These are phyloP conservation scores for Marasmius tenuissimus DNA, from an alignment of 1,284 basidiomycete genomes.

Conservation along the genomic window DNA sequence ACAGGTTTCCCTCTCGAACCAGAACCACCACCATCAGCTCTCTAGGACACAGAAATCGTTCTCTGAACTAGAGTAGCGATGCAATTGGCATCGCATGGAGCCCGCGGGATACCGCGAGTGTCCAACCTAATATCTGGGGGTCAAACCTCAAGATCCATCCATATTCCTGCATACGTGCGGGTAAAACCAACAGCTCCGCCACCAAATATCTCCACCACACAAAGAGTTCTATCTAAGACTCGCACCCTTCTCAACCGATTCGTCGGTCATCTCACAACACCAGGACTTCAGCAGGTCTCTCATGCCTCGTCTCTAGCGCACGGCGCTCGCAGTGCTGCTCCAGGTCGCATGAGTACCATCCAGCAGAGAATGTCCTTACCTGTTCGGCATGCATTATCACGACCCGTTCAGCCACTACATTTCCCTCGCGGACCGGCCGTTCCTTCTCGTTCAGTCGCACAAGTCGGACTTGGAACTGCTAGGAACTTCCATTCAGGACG, in stretches of 20 bases:
- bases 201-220: constrained; percentile 32
- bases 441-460: constrained; percentile 47
- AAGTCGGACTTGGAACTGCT: constrained; percentile 71
- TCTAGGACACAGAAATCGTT: background rate
- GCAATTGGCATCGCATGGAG: constrained; percentile 56
- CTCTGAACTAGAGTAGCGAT: constrained; percentile 30
- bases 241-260: constrained; percentile 55
- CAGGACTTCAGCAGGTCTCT: constrained; percentile 42
- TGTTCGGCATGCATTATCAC: constrained; percentile 46
- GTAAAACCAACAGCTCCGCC: constrained; percentile 26
- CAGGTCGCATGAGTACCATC: constrained; percentile 36
- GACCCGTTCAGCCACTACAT: constrained; percentile 45
- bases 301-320: constrained; percentile 30
- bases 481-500: constrained; percentile 70
- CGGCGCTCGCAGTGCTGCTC: constrained; percentile 38
- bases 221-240: constrained; percentile 52
- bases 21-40: background rate
- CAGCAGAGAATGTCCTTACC: constrained; percentile 53
- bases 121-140: constrained; percentile 15
- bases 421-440: constrained; percentile 57
- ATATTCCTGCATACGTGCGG: constrained; percentile 34
- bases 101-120: constrained; percentile 37
- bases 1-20: background rate
- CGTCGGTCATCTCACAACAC: constrained; percentile 56
- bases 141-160: constrained; percentile 36